Conservation (phyloP, 192 early-diverging fungal genomes). For the Coemansia sp. region DNA sequence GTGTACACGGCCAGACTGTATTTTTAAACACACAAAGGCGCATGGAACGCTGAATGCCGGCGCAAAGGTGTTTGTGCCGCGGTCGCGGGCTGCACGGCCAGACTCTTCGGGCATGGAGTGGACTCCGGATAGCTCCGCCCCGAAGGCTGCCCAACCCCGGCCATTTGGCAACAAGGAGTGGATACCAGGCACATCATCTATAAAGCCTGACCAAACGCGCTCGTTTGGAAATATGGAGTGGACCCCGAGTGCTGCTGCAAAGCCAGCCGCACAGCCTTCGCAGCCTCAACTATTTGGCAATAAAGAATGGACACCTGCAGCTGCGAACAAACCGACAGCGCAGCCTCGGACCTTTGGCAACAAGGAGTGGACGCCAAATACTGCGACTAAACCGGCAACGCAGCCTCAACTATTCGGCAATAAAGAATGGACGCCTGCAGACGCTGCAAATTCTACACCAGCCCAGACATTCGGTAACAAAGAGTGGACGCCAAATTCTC, state of each 20-base stretch:
- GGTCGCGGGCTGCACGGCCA: slow-evolving; percentile 6
- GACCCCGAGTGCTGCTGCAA: background rate
- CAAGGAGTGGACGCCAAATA: slow-evolving; percentile 32
- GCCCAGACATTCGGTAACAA: background rate
- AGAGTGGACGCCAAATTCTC: slow-evolving; percentile 1
- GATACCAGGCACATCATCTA: background rate
- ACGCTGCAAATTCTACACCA: background rate
- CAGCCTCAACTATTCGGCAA: background rate
- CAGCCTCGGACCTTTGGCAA: slow-evolving; percentile 15
- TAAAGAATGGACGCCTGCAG: background rate
- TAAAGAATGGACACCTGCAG: background rate
- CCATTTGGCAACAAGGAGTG: background rate
- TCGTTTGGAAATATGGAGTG: background rate
- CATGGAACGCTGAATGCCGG: slow-evolving; percentile 7
- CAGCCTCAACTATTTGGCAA: background rate
- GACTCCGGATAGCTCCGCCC: background rate
- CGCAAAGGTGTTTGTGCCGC: slow-evolving; percentile 44
- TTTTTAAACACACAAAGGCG: slow-evolving; percentile 25
- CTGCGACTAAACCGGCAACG: background rate
- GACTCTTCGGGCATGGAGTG: slow-evolving; percentile 10
- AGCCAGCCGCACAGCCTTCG: too few relatives aligned
- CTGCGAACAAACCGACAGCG: background rate
- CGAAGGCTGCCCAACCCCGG: background rate
- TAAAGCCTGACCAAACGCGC: too few relatives aligned
- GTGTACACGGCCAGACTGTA: slow-evolving; percentile 34